phyloP scores from a whole-genome alignment of 31 red algal genomes.

The Odonthalia washingtoniensis region DNA sequence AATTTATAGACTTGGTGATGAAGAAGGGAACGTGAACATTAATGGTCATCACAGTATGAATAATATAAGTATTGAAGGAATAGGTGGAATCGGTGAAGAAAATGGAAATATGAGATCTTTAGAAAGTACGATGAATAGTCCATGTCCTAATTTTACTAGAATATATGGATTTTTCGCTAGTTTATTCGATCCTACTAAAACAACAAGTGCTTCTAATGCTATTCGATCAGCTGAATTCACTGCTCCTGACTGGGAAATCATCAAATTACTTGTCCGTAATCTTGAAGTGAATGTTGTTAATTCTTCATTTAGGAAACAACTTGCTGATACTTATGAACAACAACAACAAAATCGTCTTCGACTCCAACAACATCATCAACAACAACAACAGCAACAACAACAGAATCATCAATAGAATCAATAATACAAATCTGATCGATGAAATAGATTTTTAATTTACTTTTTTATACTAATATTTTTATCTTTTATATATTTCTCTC shows the following conservation, averaged over 20 bases:
- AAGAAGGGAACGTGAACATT: too few relatives aligned
- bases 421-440: too few relatives aligned
- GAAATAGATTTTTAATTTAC: too few relatives aligned
- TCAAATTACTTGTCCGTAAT: slow-evolving; percentile 89
- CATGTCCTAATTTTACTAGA: slow-evolving; percentile 74
- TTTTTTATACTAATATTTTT: too few relatives aligned
- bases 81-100: too few relatives aligned
- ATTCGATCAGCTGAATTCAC: slow-evolving; percentile 53
- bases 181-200: slow-evolving; percentile 68
- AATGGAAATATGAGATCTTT: too few relatives aligned
- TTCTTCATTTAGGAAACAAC: slow-evolving; percentile 59
- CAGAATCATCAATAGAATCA: slow-evolving; percentile 3
- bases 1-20: too few relatives aligned
- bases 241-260: slow-evolving; percentile 83
- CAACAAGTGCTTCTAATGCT: slow-evolving; percentile 18
- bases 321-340: slow-evolving; percentile 72
- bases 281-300: slow-evolving; percentile 79
- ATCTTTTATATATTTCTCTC: too few relatives aligned
- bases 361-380: slow-evolving; percentile 51
- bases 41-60: too few relatives aligned
- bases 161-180: slow-evolving; percentile 86
- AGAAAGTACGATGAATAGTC: background rate
- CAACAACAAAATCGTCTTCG: slow-evolving; percentile 44
- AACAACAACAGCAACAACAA: slow-evolving; percentile 34
- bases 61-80: too few relatives aligned